phyloP scores from a whole-genome alignment of 1,139 yeast genomes.

The Zygosaccharomyces sapae region DNA sequence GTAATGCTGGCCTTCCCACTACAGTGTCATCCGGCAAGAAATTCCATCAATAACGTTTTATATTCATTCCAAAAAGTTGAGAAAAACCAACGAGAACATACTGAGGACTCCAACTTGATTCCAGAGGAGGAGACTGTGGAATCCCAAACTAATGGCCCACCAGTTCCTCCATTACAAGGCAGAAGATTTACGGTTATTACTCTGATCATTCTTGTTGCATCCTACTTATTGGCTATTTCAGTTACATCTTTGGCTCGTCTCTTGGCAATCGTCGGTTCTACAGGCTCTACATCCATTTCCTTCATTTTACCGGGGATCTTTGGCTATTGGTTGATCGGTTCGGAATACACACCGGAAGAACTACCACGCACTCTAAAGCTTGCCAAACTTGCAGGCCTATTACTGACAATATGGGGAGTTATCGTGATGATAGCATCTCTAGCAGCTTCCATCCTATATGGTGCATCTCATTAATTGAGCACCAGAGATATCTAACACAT shows the following conservation, averaged over 20 bases:
- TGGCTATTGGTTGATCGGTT: conserved; percentile 64
- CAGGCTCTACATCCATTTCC: conserved; percentile 91
- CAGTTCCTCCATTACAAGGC: conserved; percentile 33
- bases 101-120: conserved; percentile 10
- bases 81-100: conserved; percentile 1
- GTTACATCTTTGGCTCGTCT: conserved; percentile 81
- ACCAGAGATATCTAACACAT: background rate
- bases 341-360: conserved; percentile 38
- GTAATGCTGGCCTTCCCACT: conserved; percentile 68
- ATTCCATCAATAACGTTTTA: conserved; percentile 65
- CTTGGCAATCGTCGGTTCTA: conserved; percentile 88
- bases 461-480: conserved; percentile 41
- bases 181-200: conserved; percentile 63
- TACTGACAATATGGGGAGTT: conserved; percentile 69
- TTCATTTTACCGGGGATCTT: conserved; percentile 90
- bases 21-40: conserved; percentile 77
- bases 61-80: conserved; percentile 38
- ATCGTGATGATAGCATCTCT: conserved; percentile 75
- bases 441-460: conserved; percentile 64
- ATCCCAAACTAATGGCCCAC: conserved; percentile 24
- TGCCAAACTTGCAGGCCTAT: conserved; percentile 56
- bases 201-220: conserved; percentile 51
- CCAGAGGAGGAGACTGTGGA: conserved; percentile 34
- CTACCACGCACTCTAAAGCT: conserved; percentile 42
- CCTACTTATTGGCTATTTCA: conserved; percentile 70